Percentiles rank a stretch among this genome's conserved stretches.
Conservation (phyloP, 257 asterid genomes). For the Osmanthus fragrans region DNA sequence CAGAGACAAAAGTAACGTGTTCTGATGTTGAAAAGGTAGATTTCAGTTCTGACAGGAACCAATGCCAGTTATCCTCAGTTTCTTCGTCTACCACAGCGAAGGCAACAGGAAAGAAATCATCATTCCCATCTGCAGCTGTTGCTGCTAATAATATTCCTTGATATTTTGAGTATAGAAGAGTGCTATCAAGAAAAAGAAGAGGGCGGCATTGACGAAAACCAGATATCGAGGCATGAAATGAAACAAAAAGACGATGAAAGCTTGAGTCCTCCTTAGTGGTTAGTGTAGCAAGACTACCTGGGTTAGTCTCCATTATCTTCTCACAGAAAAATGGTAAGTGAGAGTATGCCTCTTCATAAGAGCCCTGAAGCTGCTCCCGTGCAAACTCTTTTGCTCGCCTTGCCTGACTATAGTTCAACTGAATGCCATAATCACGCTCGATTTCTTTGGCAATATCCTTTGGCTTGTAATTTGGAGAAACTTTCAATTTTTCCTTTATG, state of each 20-base stretch:
- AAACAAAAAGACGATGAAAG: slow-evolving; percentile 76
- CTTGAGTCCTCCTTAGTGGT: slow-evolving; percentile 93
- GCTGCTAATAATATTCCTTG: slow-evolving; percentile 92
- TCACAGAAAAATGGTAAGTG: slow-evolving; percentile 83
- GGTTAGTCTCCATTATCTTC: slow-evolving; percentile 89
- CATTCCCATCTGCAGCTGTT: slow-evolving; percentile 88
- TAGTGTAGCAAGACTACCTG: slow-evolving; percentile 82
- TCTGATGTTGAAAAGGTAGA: slow-evolving; percentile 72
- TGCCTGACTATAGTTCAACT: slow-evolving; percentile 94
- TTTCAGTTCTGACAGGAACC: slow-evolving; percentile 86
- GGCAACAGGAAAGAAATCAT: slow-evolving; percentile 87
- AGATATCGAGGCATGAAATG: slow-evolving; percentile 85
- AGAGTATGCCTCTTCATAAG: slow-evolving; percentile 88
- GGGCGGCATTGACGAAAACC: slow-evolving; percentile 97
- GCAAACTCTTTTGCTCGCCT: slow-evolving; percentile 99
- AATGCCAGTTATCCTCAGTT: slow-evolving; percentile 86
- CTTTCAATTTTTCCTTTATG: slow-evolving; percentile 85
- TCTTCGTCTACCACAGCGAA: slow-evolving; percentile 97
- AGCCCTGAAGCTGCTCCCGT: slow-evolving; percentile 98
- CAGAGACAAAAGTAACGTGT: slow-evolving; percentile 83
- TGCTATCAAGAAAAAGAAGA: slow-evolving; percentile 90
- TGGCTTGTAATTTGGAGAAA: slow-evolving; percentile 90
- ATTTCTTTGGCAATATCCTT: slow-evolving; percentile 93
- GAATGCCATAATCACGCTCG: slow-evolving; percentile 95
- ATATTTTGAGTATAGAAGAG: slow-evolving; percentile 91